Percentiles rank a stretch among this genome's conserved stretches.
These are phyloP conservation scores for Botryosphaeria dothidea DNA, from an alignment of 2,329 filamentous ascomycete genomes.

Conservation along the genomic window DNA sequence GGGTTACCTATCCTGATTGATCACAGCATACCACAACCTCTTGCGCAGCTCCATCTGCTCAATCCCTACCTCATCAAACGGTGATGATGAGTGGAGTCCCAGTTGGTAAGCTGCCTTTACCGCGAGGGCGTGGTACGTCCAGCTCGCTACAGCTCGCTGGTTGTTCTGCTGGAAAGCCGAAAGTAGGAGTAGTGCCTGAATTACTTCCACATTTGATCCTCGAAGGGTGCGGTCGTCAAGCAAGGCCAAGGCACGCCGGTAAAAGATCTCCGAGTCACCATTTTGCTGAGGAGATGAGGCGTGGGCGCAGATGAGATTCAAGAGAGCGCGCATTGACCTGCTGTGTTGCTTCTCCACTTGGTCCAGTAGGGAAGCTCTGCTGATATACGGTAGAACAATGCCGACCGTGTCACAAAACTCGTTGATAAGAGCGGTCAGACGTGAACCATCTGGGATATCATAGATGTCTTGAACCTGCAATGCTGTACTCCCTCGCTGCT, in stretches of 20 bases:
- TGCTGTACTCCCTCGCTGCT: not conserved
- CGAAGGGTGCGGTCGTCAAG: slow-evolving; percentile 29
- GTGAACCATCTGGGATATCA: not conserved
- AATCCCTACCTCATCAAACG: not conserved
- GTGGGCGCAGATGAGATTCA: slow-evolving; percentile 24
- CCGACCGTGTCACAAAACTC: not conserved
- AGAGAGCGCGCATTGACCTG: not conserved
- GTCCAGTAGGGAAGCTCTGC: not conserved
- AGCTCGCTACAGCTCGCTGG: slow-evolving; percentile 37
- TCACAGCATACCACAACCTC: not conserved
- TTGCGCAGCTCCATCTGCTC: not conserved
- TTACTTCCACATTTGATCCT: slow-evolving; percentile 23
- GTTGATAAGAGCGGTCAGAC: not conserved
- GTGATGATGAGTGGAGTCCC: slow-evolving; percentile 33
- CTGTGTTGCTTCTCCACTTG: not conserved
- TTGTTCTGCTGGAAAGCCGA: slow-evolving; percentile 38
- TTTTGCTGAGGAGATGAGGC: slow-evolving; percentile 26
- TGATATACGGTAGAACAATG: not conserved
- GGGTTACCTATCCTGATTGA: not conserved
- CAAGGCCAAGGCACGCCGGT: slow-evolving; percentile 27
- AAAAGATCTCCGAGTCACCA: slow-evolving; percentile 29
- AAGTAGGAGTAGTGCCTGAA: slow-evolving; percentile 36
- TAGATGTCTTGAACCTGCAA: too few species aligned
- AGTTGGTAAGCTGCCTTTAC: slow-evolving; percentile 38
- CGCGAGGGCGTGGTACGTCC: slow-evolving; percentile 32